These are phyloP conservation scores for Cudoniella acicularis DNA, from an alignment of 495 filamentous ascomycete genomes.

Conservation along the genomic window DNA sequence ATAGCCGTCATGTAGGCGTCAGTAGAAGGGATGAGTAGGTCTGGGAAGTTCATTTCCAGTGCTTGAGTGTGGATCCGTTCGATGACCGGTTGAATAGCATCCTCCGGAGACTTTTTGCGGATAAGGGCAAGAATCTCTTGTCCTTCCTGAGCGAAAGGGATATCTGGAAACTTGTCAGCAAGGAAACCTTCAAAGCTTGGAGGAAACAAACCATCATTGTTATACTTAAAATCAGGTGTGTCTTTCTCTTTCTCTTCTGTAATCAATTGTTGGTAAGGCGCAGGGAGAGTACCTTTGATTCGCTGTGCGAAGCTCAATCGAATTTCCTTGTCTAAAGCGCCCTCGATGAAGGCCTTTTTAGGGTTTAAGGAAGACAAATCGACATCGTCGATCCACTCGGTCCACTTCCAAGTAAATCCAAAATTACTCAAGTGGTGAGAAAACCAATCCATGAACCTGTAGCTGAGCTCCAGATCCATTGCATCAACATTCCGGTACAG, in stretches of 20 bases:
- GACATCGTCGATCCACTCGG: conserved; percentile 92
- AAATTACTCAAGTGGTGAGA: conserved; percentile 97
- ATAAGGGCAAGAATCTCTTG: conserved; percentile 74
- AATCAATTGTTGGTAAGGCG: conserved; percentile 79
- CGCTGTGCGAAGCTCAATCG: conserved; percentile 93
- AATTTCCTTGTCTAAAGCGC: conserved; percentile 94
- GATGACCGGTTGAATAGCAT: conserved; percentile 74
- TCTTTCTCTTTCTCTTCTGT: conserved; percentile 87
- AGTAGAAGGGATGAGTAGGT: conserved; percentile 76
- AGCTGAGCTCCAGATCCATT: conserved; percentile 82
- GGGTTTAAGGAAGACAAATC: conserved; percentile 72
- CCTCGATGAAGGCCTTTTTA: conserved; percentile 86
- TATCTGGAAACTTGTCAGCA: conserved; percentile 45
- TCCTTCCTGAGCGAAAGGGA: conserved; percentile 77
- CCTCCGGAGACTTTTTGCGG: conserved; percentile 75
- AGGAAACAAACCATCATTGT: conserved; percentile 59
- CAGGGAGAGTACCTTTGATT: conserved; percentile 88
- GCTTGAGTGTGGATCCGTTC: conserved; percentile 74
- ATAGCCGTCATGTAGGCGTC: conserved; percentile 92
- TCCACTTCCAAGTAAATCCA: conserved; percentile 99
- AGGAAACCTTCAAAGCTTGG: conserved; percentile 1
- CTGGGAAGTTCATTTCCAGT: conserved; percentile 55
- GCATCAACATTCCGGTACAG: conserved; percentile 74
- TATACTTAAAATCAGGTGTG: conserved; percentile 89
- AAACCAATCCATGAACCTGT: conserved; percentile 96